Conservation (phyloP, 2,329 filamentous ascomycete genomes). For the Penicillium sp. region DNA sequence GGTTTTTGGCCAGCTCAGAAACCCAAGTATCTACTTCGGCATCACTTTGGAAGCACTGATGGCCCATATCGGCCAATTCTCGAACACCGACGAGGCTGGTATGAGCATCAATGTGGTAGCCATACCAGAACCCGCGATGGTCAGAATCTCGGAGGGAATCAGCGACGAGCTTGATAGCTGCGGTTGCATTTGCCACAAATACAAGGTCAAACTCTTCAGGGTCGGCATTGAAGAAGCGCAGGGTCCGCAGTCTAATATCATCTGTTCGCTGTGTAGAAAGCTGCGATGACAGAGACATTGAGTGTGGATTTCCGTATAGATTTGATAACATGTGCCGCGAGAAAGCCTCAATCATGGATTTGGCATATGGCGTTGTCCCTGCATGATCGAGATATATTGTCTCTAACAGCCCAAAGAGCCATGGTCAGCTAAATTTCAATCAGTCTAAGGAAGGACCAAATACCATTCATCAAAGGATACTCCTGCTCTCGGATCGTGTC, state of each 20-base stretch:
- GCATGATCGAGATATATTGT: constrained; percentile 88
- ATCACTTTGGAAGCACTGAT: constrained; percentile 60
- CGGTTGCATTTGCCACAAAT: constrained; percentile 89
- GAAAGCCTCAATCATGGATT: constrained; percentile 74
- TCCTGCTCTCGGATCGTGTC: constrained; percentile 45
- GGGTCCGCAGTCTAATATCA: constrained; percentile 63
- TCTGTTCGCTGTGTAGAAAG: constrained; percentile 69
- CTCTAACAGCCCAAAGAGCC: constrained; percentile 44
- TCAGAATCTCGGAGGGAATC: constrained; percentile 67
- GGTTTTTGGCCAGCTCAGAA: constrained; percentile 26
- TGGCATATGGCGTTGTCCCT: constrained; percentile 78
- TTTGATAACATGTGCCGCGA: constrained; percentile 70
- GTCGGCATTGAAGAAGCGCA: constrained; percentile 75
- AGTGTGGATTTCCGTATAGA: constrained; percentile 89
- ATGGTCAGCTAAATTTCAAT: constrained; percentile 1
- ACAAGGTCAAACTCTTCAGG: constrained; percentile 78
- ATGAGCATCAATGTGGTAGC: constrained; percentile 77
- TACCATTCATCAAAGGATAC: constrained; percentile 45
- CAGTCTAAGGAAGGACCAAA: not conserved
- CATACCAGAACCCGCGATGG: constrained; percentile 67
- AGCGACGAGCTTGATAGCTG: constrained; percentile 77
- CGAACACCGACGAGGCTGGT: constrained; percentile 80
- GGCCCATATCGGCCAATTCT: constrained; percentile 60
- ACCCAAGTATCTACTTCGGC: constrained; percentile 63
- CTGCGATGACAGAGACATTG: constrained; percentile 74